Evolutionary conservation across 2,329 filamentous ascomycete species (phyloP), one percentile per base, ranked within the genome.

Genomic region (Beauveria medogensis): DNA sequence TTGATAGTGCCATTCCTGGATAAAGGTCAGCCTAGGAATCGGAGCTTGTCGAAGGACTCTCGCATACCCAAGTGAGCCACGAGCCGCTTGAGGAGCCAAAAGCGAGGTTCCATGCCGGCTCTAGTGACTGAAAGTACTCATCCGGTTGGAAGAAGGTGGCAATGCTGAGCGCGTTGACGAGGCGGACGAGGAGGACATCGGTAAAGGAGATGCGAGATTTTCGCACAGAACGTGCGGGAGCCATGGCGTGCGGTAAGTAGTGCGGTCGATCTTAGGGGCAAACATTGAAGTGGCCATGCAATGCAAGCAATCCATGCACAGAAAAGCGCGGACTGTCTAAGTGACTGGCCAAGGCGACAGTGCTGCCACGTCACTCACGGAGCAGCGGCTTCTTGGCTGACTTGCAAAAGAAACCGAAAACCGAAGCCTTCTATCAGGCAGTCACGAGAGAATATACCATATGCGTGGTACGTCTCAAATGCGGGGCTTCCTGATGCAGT

Each of bases 141-240:
- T 99, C 94, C 30, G 94, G 94, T 74, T 99, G 94, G 77, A 99
- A 99, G 73, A 97, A 99, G 22, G 94, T 97, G 65, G 84, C 80
- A 61, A 95, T 79, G 64, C 81, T 85, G 67, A 94, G 80, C 37
- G 91, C 87, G 76, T 96, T 96, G 71, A 90, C 73, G 65, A 93
- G 81, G 59, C 94, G 90, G 64, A 96, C 82, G 46, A 84, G 79
- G 66, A 97, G 67, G 59, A 84, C 73, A 63, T 69, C 63, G 53
- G 66, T 68, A 5, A 74, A 63, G 58, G 75, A 72, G 46, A 68
- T 62, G 57, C 57, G 48, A 53, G 40, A 41, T 16, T 53, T 59
- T 20, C 40, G 26, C 6, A 14, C 18, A 3, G 57, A 12, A 16
- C 41, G 57, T 30, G 48, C 5, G 34, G 40, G 50, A 14, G 20